Conservation (phyloP, 2,329 filamentous ascomycete species). For the Juglanconis oblonga region DNA sequence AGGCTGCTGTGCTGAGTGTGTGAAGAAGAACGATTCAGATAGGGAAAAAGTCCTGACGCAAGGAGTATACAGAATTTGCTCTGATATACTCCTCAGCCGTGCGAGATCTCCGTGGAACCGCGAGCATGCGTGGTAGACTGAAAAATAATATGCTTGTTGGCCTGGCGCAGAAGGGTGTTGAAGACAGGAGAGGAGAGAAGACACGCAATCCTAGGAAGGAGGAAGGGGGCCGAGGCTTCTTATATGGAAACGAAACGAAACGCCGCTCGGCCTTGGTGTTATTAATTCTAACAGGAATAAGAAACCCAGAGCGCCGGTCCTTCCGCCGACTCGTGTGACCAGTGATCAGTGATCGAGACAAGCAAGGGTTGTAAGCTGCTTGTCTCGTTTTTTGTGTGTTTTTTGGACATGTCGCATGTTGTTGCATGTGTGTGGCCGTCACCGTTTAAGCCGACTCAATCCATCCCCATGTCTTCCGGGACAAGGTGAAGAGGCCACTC, state of each 20-base stretch:
- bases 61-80: conserved; percentile 58
- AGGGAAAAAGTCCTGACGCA: conserved; percentile 52
- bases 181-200: conserved; percentile 10
- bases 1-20: neutral
- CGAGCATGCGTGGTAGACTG: conserved; percentile 32
- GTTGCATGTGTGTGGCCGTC: neutral
- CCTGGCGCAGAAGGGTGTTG: neutral
- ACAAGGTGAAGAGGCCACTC: neutral
- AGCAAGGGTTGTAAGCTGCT: neutral
- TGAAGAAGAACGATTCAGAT: conserved; percentile 9
- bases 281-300: neutral
- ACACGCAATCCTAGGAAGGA: neutral
- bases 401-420: neutral
- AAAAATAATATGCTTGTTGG: conserved; percentile 1
- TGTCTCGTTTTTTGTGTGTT: neutral
- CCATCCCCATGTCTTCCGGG: neutral
- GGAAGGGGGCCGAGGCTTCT: conserved; percentile 1
- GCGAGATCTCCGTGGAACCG: conserved; percentile 35
- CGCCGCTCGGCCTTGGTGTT: conserved; percentile 4
- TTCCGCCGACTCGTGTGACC: neutral
- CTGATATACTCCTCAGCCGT: conserved; percentile 64
- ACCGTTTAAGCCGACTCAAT: conserved; percentile 11
- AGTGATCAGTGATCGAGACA: neutral
- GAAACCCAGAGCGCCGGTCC: neutral
- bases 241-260: conserved; percentile 6